Evolutionary conservation across 2,329 filamentous ascomycete genomes (phyloP), one percentile per base, ranked within the genome.

Genomic region (Trichophyton mentagrophytes): DNA sequence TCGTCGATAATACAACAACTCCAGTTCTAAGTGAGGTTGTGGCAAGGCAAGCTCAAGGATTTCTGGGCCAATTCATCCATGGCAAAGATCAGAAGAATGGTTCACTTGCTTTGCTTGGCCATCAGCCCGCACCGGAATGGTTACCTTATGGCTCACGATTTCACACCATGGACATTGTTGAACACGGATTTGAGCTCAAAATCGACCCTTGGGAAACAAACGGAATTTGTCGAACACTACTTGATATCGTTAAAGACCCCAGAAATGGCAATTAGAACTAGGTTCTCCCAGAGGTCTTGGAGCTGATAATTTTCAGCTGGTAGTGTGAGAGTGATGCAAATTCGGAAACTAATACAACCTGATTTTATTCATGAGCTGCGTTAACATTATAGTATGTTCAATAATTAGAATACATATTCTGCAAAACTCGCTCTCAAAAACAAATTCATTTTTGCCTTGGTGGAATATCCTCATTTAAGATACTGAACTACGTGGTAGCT

Each of bases 401-500:
- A 46, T 25, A 11, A 47, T 3, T 11, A 47, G 11, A 47, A 47
- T 47, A 47, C 20, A 47, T 9, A 22, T 25, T 20, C 44, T 11
- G 44, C 1, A 47, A 8, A 47, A 13, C 20, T 11, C 7, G 44
- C n/a, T 20, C 5, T 30, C 13, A n/a, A 6, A n/a, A 53, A n/a
- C 13, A 30, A 30, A 53, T 30, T 11, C 49, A 30, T 30, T 30
- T 15, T 53, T 13, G 25, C 3, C 6, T 30, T 30, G 27, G 11
- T 15, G 15, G 1, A 44, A 44, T 7, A 44, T 44, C 33, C 1
- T 38, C 33, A 13, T 11, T 38, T 13, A 3, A 7, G n/a, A 47
- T 47, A 30, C 15, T 22, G 17, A n/a, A n/a, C 22, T 53, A 60
- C 27, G 60, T 42, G 60, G 61, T 40, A 33, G 42, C 40, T 33